These are phyloP conservation scores for Wickerhamomyces silvicola DNA, from an alignment of 805 yeast species.

Conservation along the genomic window DNA sequence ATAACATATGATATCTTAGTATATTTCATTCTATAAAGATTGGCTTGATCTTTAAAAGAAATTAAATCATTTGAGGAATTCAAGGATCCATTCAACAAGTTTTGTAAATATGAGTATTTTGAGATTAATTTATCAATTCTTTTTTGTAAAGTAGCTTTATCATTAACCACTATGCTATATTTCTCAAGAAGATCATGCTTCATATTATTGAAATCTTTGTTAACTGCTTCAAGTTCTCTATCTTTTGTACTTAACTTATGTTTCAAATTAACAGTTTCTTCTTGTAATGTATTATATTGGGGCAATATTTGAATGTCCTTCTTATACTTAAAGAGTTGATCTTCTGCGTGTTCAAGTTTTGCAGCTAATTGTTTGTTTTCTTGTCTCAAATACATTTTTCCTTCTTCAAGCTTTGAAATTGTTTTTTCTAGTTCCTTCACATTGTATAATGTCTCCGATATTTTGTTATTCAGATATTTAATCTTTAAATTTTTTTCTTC, in stretches of 20 bases:
- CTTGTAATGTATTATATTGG: constrained; percentile 5
- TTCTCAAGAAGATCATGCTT: constrained; percentile 26
- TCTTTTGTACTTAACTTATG: constrained; percentile 11
- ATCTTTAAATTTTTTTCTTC: constrained; percentile 19
- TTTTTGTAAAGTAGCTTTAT: constrained; percentile 22
- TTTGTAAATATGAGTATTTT: constrained; percentile 20
- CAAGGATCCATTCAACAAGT: constrained; percentile 19
- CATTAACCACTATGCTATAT: constrained; percentile 19
- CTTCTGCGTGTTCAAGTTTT: constrained; percentile 23
- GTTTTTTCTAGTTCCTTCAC: constrained; percentile 24
- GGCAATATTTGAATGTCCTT: constrained; percentile 13
- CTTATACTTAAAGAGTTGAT: constrained; percentile 26
- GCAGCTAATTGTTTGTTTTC: constrained; percentile 29
- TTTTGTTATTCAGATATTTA: constrained; percentile 17
- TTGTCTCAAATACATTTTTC: constrained; percentile 21
- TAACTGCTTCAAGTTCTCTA: constrained; percentile 6
- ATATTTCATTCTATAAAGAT: constrained; percentile 40
- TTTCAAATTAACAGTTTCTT: constrained; percentile 11
- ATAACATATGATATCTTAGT: constrained; percentile 34
- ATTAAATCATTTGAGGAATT: constrained; percentile 17
- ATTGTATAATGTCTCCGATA: constrained; percentile 21
- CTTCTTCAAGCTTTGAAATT: constrained; percentile 26
- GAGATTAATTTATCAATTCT: constrained; percentile 27
- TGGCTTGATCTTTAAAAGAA: constrained; percentile 32
- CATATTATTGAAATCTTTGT: constrained; percentile 25